Evolutionary conservation across 2,329 filamentous ascomycete genomes (phyloP).

Genomic region (Aspergillus hortae): DNA sequence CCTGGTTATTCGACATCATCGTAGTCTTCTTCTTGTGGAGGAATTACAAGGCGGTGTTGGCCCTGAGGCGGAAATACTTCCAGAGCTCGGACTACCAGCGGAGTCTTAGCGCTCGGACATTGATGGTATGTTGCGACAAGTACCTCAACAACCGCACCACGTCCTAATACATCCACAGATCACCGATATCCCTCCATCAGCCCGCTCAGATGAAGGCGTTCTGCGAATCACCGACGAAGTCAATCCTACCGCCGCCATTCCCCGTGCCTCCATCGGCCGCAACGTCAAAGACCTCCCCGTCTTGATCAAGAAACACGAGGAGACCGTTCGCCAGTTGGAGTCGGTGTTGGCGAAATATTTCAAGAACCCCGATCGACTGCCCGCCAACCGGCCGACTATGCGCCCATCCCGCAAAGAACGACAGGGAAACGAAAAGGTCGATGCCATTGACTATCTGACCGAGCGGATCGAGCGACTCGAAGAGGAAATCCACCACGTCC

Average conservation of each 20-base stretch:
- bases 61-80: conserved; percentile 74
- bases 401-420: conserved; percentile 76
- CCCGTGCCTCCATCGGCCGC: conserved; percentile 76
- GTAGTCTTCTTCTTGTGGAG: conserved; percentile 81
- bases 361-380: conserved; percentile 78
- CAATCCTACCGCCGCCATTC: conserved; percentile 72
- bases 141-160: background rate
- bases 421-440: conserved; percentile 69
- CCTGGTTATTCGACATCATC: conserved; percentile 68
- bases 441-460: conserved; percentile 91
- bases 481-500: conserved; percentile 76
- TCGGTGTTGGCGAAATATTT: conserved; percentile 83
- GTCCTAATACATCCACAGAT: conserved; percentile 47
- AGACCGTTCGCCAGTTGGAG: conserved; percentile 78
- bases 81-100: conserved; percentile 82
- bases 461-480: conserved; percentile 80
- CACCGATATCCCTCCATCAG: conserved; percentile 76
- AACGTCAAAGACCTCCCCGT: conserved; percentile 89
- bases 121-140: conserved; percentile 47
- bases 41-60: conserved; percentile 74
- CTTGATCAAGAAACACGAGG: conserved; percentile 78
- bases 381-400: conserved; percentile 72
- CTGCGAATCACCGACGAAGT: conserved; percentile 76
- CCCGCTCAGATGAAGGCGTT: conserved; percentile 80
- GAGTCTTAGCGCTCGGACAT: conserved; percentile 70